phyloP scores from a whole-genome alignment of 2,329 filamentous ascomycete genomes.

The Lachnellula willkommii region DNA sequence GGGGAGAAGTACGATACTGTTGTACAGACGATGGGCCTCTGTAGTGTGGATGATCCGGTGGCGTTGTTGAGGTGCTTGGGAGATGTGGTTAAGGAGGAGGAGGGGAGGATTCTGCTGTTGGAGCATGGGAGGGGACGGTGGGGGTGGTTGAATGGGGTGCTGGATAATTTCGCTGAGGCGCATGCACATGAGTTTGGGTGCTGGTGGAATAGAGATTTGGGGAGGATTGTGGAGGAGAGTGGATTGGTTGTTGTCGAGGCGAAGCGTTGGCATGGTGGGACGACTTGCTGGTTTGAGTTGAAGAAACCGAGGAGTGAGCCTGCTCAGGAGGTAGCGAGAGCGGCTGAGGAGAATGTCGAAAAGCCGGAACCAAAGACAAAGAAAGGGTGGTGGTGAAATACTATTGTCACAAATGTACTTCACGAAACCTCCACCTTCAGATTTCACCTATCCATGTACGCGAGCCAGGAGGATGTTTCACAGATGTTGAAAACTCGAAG shows the following conservation, averaged over 20 bases:
- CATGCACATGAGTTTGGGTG: constrained; percentile 59
- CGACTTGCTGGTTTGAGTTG: constrained; percentile 54
- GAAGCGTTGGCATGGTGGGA: constrained; percentile 50
- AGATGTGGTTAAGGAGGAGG: constrained; percentile 44
- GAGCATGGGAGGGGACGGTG: constrained; percentile 57
- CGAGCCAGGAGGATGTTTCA: no score
- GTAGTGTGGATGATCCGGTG: constrained; percentile 54
- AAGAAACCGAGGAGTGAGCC: constrained; percentile 20
- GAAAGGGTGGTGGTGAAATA: neutral
- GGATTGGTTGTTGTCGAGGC: constrained; percentile 53
- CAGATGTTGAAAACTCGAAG: no score
- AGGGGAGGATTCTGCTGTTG: constrained; percentile 55
- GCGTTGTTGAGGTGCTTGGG: constrained; percentile 50
- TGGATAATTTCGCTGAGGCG: constrained; percentile 49
- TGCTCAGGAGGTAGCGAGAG: neutral
- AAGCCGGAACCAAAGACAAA: neutral
- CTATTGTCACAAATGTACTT: no score
- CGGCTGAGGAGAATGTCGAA: neutral
- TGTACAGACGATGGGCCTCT: constrained; percentile 60
- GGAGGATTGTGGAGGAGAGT: constrained; percentile 48
- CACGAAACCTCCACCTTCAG: no score
- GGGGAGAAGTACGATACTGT: constrained; percentile 51
- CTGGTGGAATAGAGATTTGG: constrained; percentile 64
- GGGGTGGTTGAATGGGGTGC: constrained; percentile 48
- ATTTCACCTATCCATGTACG: no score